Percentiles rank a stretch among this genome's conserved stretches.
phyloP scores from a whole-genome alignment of 2,329 filamentous ascomycete species.

The Penicillium verrucosum region DNA sequence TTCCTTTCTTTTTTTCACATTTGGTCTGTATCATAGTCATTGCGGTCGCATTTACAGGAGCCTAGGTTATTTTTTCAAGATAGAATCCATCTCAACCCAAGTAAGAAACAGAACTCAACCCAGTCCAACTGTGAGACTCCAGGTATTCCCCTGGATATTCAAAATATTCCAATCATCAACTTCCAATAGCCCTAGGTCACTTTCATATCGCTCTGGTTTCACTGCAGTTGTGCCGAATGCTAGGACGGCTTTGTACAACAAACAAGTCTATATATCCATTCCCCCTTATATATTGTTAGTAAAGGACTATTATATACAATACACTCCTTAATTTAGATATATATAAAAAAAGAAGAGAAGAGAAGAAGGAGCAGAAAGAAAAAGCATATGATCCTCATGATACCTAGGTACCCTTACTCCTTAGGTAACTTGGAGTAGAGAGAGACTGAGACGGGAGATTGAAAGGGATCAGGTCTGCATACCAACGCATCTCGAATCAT shows the following conservation, averaged over 20 bases:
- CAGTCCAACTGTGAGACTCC: not conserved
- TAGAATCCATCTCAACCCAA: not conserved
- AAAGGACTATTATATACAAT: not conserved
- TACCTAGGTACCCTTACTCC: not conserved
- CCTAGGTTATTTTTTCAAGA: not conserved
- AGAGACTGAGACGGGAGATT: not conserved
- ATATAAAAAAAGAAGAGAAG: not conserved
- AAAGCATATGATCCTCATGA: not conserved
- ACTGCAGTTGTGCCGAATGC: slow-evolving; percentile 4
- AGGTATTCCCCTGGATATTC: not conserved
- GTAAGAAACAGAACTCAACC: not conserved
- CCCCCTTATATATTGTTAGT: not conserved
- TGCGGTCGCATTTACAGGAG: slow-evolving; percentile 8
- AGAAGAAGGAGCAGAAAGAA: not conserved
- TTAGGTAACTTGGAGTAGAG: not conserved
- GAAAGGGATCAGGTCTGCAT: slow-evolving; percentile 5
- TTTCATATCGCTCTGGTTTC: not conserved
- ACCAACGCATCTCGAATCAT: not conserved
- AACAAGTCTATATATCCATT: not conserved
- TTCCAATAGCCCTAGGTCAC: not conserved
- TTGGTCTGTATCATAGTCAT: slow-evolving; percentile 4
- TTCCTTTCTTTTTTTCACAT: not conserved
- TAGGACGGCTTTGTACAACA: slow-evolving; percentile 2
- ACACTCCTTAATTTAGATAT: not conserved
- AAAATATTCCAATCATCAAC: not conserved